Conservation (phyloP, 176 grass and related monocot genomes). For the Zea luxurians region DNA sequence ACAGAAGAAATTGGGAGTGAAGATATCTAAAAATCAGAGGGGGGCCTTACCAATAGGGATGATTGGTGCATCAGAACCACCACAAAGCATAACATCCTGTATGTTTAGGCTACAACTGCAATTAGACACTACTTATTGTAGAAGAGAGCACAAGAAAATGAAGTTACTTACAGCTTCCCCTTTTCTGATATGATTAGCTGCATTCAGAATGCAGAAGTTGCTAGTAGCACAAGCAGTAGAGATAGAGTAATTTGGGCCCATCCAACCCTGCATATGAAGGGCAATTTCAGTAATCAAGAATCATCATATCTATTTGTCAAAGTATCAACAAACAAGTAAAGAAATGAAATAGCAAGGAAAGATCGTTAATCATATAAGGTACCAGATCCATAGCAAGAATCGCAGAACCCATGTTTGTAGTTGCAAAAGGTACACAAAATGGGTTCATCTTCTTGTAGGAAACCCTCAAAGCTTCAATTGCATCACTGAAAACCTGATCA, state of each 20-base stretch:
- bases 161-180: slow-evolving; percentile 79
- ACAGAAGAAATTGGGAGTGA: slow-evolving; percentile 15
- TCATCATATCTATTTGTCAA: neutral
- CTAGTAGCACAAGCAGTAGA: slow-evolving; percentile 98
- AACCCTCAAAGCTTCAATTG: slow-evolving; percentile 89
- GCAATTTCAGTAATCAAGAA: slow-evolving; percentile 21
- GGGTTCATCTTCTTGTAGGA: slow-evolving; percentile 99
- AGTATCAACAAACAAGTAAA: slow-evolving; percentile 21
- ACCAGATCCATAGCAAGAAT: slow-evolving; percentile 99
- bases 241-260: slow-evolving; percentile 98
- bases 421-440: slow-evolving; percentile 97
- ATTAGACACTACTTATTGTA: neutral
- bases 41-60: slow-evolving; percentile 74
- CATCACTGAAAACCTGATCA: slow-evolving; percentile 89
- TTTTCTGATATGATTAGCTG: slow-evolving; percentile 87
- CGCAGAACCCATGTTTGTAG: slow-evolving; percentile 99
- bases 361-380: slow-evolving; percentile 21
- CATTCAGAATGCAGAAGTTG: slow-evolving; percentile 98
- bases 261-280: slow-evolving; percentile 70
- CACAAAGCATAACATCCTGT: slow-evolving; percentile 96
- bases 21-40: slow-evolving; percentile 16
- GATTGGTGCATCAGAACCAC: slow-evolving; percentile 94
- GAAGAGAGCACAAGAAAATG: slow-evolving; percentile 18
- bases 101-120: slow-evolving; percentile 41
- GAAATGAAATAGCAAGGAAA: slow-evolving; percentile 28